Conservation (phyloP, 2,329 filamentous ascomycete genomes). For the Fusarium napiforme region DNA sequence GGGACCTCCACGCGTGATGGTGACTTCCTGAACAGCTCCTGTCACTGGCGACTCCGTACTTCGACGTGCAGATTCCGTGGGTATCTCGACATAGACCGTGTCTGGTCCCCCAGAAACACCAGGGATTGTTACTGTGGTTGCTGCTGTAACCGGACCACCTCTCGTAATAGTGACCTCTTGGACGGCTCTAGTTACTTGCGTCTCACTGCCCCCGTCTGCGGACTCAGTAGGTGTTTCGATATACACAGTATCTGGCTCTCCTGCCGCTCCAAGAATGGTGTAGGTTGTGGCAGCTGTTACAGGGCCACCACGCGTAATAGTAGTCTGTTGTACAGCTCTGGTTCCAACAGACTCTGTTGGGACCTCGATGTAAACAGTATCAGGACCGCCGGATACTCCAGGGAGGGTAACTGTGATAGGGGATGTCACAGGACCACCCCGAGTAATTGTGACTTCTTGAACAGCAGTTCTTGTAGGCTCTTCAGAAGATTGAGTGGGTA, state of each 20-base stretch:
- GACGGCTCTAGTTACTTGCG: neutral
- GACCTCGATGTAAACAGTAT: neutral
- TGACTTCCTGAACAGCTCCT: neutral
- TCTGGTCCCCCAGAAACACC: neutral
- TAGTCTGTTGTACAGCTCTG: neutral
- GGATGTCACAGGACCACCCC: neutral
- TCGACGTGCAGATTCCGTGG: accelerated
- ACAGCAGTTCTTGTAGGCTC: neutral
- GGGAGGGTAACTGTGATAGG: neutral
- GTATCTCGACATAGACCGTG: constrained; percentile 12
- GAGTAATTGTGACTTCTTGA: neutral
- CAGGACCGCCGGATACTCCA: neutral
- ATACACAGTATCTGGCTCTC: neutral
- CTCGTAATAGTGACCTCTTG: neutral
- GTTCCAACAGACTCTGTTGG: neutral
- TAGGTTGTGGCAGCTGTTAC: neutral
- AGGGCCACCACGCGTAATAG: neutral
- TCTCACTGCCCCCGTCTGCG: accelerated
- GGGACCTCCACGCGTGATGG: neutral
- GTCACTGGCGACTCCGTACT: neutral
- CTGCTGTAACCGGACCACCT: neutral
- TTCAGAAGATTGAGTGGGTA: neutral
- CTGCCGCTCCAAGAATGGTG: neutral
- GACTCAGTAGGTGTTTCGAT: constrained; percentile 1
- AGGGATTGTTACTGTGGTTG: neutral